These are phyloP conservation scores for Colletotrichum graminicola DNA, from an alignment of 2,329 filamentous ascomycete species.

Conservation along the genomic window DNA sequence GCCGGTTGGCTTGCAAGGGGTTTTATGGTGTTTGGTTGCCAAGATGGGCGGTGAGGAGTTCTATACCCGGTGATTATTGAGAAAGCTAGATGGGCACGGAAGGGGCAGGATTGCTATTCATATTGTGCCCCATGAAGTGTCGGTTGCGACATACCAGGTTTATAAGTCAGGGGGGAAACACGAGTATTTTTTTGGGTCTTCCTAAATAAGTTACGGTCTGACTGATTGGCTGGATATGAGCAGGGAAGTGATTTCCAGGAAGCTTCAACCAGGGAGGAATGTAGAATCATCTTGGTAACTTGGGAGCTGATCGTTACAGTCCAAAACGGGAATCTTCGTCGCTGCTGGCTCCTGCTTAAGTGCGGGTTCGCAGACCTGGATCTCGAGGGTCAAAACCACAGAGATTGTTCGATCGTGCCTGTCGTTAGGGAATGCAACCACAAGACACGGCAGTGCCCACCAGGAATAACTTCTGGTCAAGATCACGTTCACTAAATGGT, in stretches of 20 bases:
- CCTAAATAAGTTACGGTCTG: background rate
- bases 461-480: background rate
- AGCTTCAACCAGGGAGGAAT: background rate
- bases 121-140: too few species aligned
- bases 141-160: background rate
- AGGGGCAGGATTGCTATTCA: too few species aligned
- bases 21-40: background rate
- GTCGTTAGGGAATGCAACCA: background rate
- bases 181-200: background rate
- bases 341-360: background rate
- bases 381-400: background rate
- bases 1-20: background rate
- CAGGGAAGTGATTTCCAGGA: background rate
- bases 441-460: too few species aligned
- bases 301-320: background rate
- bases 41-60: constrained; percentile 4
- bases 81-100: background rate
- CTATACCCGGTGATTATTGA: constrained; percentile 28
- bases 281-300: background rate
- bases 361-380: background rate
- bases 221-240: background rate
- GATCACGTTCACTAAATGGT: background rate
- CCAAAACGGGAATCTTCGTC: background rate
- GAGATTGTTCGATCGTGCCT: background rate
- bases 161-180: background rate